Evolutionary conservation across 2,329 filamentous ascomycete genomes (phyloP).

Genomic region (Paramyrothecium sp.): DNA sequence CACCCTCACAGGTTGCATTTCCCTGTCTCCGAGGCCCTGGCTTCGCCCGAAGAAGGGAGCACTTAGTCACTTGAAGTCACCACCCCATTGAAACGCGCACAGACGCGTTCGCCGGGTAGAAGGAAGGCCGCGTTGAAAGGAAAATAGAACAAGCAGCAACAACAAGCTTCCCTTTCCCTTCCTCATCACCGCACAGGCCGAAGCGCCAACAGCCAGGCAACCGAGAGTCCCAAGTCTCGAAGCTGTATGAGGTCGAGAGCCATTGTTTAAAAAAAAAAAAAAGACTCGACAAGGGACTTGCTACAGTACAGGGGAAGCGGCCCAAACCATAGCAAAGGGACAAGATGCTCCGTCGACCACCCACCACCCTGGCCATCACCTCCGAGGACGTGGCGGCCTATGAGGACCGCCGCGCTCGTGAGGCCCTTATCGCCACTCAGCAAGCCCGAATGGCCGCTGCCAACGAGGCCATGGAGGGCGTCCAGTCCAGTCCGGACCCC

Average conservation of each 20-base stretch:
- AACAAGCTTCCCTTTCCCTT: no score
- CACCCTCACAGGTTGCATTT: no score
- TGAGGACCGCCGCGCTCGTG: slow-evolving; percentile 58
- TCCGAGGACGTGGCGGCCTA: slow-evolving; percentile 69
- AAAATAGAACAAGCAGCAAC: no score
- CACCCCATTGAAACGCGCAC: not conserved
- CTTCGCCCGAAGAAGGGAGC: not conserved
- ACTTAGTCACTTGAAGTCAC: not conserved
- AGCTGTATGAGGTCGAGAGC: no score
- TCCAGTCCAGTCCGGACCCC: slow-evolving; percentile 22
- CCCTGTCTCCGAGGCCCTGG: not conserved
- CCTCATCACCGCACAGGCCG: no score
- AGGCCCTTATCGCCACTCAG: slow-evolving; percentile 33
- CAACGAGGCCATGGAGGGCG: slow-evolving; percentile 23
- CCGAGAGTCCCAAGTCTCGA: no score
- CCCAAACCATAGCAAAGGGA: no score
- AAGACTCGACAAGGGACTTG: no score
- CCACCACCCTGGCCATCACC: slow-evolving; percentile 67
- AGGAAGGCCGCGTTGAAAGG: no score
- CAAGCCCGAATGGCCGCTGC: slow-evolving; percentile 21
- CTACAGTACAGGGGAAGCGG: no score
- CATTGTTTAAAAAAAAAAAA: no score
- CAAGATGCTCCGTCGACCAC: slow-evolving; percentile 63
- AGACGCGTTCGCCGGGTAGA: not conserved
- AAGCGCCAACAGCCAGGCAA: no score